Base-by-base conservation (phyloP, 2,329 filamentous ascomycete species). In the Exophiala aquamarina region DNA sequence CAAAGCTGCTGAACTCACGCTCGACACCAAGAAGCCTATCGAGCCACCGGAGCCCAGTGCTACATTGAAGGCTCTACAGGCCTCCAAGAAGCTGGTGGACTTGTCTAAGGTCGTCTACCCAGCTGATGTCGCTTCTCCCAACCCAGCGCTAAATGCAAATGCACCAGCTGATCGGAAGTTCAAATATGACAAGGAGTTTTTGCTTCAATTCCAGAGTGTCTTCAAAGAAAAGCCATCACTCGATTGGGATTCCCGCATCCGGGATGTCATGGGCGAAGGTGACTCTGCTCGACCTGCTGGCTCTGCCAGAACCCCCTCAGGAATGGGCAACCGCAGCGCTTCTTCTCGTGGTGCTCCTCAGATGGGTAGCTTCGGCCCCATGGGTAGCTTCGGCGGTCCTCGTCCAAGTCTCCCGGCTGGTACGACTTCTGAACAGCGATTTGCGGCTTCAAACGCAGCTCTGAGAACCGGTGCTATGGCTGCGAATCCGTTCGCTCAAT, bases 151-250 rank as follows among this genome's bases (percentile, higher is more conserved):
- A 56, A 98, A 97, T 68, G 75, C 80, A 32, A 72, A 61, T 52
- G 86, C 86, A 13, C 86, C 89, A 20, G 77, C 81, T 26, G 88
- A 71, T 49, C 69, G 86, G 68, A 92, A 91, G 73, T 95, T 94
- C 75, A 91, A 94, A 68, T 98, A 98, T 69, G 90, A 97, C 71
- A 88, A 91, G 62, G 85, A 86, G 61, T 98, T 98, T 76, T 75
- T 98, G 71, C 78, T 98, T 21, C 93, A 98, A 66, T 98, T 98
- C 78, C 89, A 96, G 72, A 82, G 82, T 60, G 89, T 95, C 15
- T 98, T 96, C 73, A 94, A 89, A 54, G 93, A 98, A 75, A 94
- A 96, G 72, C 93, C 93, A 11, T 95, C 90, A 1, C 70, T 91
- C 34, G 92, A 97, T 64, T 98, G 95, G 82, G 87, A 94, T 64